Evolutionary conservation across 148 eudicot species (phyloP), one percentile per base, ranked within the genome.

Genomic region (Drosera capensis): DNA sequence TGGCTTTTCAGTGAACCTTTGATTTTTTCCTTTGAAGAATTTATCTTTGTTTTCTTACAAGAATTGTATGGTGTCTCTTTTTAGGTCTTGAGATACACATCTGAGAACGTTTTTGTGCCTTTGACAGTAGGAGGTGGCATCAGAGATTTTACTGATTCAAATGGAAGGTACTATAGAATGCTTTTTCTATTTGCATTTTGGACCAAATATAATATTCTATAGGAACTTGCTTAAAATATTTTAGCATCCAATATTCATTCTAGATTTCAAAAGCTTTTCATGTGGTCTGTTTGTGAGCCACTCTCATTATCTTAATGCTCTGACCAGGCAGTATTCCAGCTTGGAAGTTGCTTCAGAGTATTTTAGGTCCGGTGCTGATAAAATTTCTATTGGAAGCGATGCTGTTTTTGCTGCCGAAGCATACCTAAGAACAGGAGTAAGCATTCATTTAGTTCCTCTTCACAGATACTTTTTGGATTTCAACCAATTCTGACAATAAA

Each of bases 271-370:
- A n/a, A n/a, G n/a, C n/a, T n/a, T n/a, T n/a, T n/a, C n/a, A n/a
- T n/a, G n/a, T n/a, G n/a, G n/a, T n/a, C n/a, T n/a, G n/a, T n/a
- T n/a, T n/a, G n/a, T n/a, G n/a, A n/a, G n/a, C n/a, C n/a, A n/a
- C n/a, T n/a, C n/a, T n/a, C n/a, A n/a, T n/a, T n/a, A n/a, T n/a
- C n/a, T n/a, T n/a, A n/a, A n/a, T n/a, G 31, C 31, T 3, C 9
- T 34, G 38, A 34, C 14, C 71, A 90, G 99, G 78, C 67, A 78
- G 63, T 90, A 85, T 57, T 73, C 85, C 52, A 85, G 99, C 63
- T 76, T 90, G 74, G 86, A 90, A 66, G 99, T 90, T 70, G 99
- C 99, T 62, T 80, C 99, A 59, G 99, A 90, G 66, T 90, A 90
- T 64, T 90, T 90, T 58, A 55, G 99, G 66, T 90, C 99, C 45